Conservation (phyloP, 192 early-diverging fungal genomes). For the Backusella circina region DNA sequence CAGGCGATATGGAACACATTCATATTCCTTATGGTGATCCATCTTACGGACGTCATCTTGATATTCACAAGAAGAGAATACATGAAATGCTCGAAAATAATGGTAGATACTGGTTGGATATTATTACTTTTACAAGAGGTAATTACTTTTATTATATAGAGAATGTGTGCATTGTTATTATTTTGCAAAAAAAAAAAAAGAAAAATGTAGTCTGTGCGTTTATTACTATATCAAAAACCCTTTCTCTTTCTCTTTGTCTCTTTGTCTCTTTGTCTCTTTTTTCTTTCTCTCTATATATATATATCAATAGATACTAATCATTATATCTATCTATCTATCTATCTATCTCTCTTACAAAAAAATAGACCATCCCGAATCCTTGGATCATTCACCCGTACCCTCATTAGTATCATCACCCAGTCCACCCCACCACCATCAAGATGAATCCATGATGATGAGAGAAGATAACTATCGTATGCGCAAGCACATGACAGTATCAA, state of each 20-base stretch:
- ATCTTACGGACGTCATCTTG: constrained; percentile 21
- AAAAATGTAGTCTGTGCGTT: neutral
- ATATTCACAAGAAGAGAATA: constrained; percentile 25
- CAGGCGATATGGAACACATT: constrained; percentile 25
- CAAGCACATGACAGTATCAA: neutral
- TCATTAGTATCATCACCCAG: constrained; percentile 22
- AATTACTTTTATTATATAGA: neutral
- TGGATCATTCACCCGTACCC: constrained; percentile 21
- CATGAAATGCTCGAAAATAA: constrained; percentile 33
- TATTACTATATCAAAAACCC: no score
- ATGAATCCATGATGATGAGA: constrained; percentile 5
- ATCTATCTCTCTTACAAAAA: neutral
- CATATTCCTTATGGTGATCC: constrained; percentile 30
- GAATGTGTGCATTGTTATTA: neutral
- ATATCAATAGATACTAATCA: no score
- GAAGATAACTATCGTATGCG: constrained; percentile 1
- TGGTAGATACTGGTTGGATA: constrained; percentile 31
- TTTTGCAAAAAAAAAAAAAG: neutral
- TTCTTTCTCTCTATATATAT: no score
- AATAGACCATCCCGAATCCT: constrained; percentile 2
- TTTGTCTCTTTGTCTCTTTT: neutral
- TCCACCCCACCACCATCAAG: neutral
- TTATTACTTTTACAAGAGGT: constrained; percentile 22
- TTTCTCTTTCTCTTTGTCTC: neutral
- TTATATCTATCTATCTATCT: no score